Conservation (phyloP, 352 stramenopile genomes). For the Globisporangium okanoganense region DNA sequence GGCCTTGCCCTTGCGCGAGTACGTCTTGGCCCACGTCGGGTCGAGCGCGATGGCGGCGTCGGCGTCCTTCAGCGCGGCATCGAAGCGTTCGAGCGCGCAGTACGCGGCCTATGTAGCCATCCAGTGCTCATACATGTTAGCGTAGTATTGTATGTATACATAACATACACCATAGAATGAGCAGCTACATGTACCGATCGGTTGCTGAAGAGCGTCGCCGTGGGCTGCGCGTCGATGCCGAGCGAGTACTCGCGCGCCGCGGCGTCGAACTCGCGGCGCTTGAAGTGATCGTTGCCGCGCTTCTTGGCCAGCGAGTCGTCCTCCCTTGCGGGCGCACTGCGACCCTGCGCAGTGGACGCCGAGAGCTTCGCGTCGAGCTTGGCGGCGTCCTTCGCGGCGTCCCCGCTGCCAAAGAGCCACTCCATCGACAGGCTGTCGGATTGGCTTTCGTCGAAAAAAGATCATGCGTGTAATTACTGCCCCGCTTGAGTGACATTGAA, state of each 20-base stretch:
- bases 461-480: too few relatives aligned
- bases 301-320: constrained; percentile 71
- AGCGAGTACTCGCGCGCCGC: constrained; percentile 61
- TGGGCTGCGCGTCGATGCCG: constrained; percentile 46
- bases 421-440: too few relatives aligned
- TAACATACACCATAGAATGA: not conserved
- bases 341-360: constrained; percentile 47
- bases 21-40: constrained; percentile 64
- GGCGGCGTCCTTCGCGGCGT: constrained; percentile 11
- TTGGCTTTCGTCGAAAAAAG: too few relatives aligned
- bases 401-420: constrained; percentile 47
- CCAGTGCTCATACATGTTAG: not conserved
- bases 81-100: constrained; percentile 54
- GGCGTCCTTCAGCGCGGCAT: constrained; percentile 47
- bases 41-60: constrained; percentile 61
- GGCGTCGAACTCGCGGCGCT: constrained; percentile 44
- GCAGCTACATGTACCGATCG: constrained; percentile 32
- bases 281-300: constrained; percentile 64
- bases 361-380: constrained; percentile 46
- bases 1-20: constrained; percentile 78
- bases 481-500: not conserved
- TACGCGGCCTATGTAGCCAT: constrained; percentile 35
- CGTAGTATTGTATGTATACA: not conserved
- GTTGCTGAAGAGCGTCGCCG: constrained; percentile 76
- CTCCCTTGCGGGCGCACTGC: constrained; percentile 53